Evolutionary conservation across 257 asterid species (phyloP).

Genomic region (Rehmannia glutinosa): DNA sequence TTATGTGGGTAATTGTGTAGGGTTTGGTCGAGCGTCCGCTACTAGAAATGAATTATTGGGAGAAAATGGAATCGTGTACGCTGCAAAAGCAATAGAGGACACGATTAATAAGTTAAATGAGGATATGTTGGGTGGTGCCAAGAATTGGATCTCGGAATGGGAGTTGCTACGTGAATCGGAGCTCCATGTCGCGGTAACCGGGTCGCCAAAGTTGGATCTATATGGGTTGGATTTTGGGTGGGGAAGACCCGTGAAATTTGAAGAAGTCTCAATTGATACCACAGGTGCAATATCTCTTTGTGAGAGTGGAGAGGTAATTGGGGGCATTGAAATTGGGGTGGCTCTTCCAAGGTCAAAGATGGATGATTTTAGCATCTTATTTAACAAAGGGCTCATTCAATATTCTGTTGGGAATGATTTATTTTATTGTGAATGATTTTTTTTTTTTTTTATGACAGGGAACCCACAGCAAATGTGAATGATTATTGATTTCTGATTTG

Average conservation of each 20-base stretch:
- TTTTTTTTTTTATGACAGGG: no score
- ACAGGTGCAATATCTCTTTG: conserved; percentile 28
- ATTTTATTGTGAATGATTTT: no score
- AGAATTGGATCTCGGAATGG: conserved; percentile 42
- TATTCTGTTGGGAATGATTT: background rate
- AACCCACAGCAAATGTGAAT: no score
- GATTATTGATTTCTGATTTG: no score
- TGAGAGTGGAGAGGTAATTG: conserved; percentile 28
- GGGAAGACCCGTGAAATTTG: conserved; percentile 39
- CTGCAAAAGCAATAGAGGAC: conserved; percentile 32
- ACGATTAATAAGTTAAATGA: conserved; percentile 29
- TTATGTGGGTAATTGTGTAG: conserved; percentile 38
- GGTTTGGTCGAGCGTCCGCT: conserved; percentile 20
- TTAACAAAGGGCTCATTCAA: conserved; percentile 14
- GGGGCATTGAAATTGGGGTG: conserved; percentile 39
- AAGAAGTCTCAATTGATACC: conserved; percentile 33
- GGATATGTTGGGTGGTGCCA: conserved; percentile 21
- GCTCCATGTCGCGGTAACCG: conserved; percentile 29
- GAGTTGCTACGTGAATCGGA: conserved; percentile 24
- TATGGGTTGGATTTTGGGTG: conserved; percentile 47
- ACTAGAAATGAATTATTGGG: conserved; percentile 15
- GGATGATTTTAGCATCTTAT: conserved; percentile 21
- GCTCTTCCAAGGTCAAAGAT: conserved; percentile 17
- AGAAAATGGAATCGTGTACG: conserved; percentile 23
- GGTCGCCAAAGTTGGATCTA: conserved; percentile 36